A percentile compares a stretch with the other conserved stretches of the same genome.
phyloP scores from a whole-genome alignment of 345 rosid genomes.

The Dipteronia dyeriana region DNA sequence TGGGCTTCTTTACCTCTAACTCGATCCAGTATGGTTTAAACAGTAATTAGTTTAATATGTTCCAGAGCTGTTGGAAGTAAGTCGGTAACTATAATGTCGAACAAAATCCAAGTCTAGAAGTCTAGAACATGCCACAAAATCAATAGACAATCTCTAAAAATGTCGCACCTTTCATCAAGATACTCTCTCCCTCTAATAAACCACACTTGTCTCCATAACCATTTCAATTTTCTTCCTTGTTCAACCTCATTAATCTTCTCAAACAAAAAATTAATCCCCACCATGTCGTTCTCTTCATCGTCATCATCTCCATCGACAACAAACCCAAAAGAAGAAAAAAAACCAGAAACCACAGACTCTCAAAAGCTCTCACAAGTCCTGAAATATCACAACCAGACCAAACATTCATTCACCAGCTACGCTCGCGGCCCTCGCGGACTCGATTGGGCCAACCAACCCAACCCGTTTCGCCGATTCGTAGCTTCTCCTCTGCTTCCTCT shows the following conservation, averaged over 20 bases:
- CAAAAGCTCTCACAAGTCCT: constrained; percentile 50
- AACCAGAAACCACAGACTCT: constrained; percentile 9
- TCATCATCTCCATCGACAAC: constrained; percentile 31
- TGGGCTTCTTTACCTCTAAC: no score
- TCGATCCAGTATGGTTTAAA: no score
- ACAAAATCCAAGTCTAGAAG: not conserved
- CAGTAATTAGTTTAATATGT: no score
- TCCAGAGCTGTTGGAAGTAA: not conserved
- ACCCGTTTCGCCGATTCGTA: constrained; percentile 81
- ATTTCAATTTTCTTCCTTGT: constrained; percentile 16
- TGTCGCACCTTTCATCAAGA: constrained; percentile 15
- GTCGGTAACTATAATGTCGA: not conserved
- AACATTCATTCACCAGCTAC: constrained; percentile 63
- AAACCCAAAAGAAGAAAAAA: constrained; percentile 14
- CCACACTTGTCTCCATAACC: constrained; percentile 17
- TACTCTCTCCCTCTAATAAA: constrained; percentile 1
- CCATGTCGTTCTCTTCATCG: constrained; percentile 40
- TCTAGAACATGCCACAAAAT: constrained; percentile 7
- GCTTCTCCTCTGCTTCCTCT: constrained; percentile 67
- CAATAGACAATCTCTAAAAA: not conserved
- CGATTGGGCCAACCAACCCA: constrained; percentile 93
- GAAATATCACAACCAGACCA: constrained; percentile 72
- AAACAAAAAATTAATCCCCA: constrained; percentile 24
- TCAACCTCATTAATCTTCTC: constrained; percentile 21
- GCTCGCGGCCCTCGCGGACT: constrained; percentile 89